Conservation (phyloP, 495 filamentous ascomycete genomes). For the Penicillium lividum region DNA sequence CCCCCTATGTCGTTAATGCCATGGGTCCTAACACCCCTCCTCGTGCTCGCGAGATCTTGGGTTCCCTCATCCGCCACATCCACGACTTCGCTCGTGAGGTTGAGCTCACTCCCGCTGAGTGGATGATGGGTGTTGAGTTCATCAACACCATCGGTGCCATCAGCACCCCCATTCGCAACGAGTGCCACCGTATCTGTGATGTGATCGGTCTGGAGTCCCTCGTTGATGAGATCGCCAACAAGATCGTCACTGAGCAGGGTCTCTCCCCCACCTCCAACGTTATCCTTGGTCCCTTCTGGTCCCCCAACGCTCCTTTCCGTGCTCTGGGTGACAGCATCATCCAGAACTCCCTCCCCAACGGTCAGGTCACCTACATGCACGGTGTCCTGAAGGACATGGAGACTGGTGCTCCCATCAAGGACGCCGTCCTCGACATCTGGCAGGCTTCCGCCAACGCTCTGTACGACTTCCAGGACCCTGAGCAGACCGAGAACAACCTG, state of each 20-base stretch:
- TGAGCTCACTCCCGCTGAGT: conserved; percentile 77
- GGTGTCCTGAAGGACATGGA: conserved; percentile 70
- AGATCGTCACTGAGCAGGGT: conserved; percentile 68
- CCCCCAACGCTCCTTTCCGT: conserved; percentile 77
- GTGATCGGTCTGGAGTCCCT: conserved; percentile 82
- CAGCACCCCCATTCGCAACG: conserved; percentile 63
- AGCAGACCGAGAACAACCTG: conserved; percentile 78
- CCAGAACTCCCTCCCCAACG: conserved; percentile 62
- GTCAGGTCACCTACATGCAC: conserved; percentile 72
- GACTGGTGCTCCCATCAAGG: conserved; percentile 67
- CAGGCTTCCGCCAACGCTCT: conserved; percentile 81
- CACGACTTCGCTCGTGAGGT: conserved; percentile 85
- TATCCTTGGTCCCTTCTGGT: conserved; percentile 88
- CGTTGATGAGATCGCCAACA: conserved; percentile 84
- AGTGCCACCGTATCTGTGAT: conserved; percentile 76
- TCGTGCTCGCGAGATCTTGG: conserved; percentile 65
- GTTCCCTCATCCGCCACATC: conserved; percentile 69
- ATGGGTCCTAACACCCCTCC: conserved; percentile 73
- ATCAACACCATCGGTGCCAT: conserved; percentile 55
- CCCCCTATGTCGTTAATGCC: conserved; percentile 68
- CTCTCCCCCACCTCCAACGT: conserved; percentile 75
- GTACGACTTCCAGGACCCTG: conserved; percentile 88
- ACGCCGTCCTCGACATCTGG: conserved; percentile 82
- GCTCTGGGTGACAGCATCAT: conserved; percentile 70
- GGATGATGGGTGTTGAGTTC: conserved; percentile 74